These are phyloP conservation scores for Boletus bicolor DNA, from an alignment of 768 basidiomycete genomes.

Conservation along the genomic window DNA sequence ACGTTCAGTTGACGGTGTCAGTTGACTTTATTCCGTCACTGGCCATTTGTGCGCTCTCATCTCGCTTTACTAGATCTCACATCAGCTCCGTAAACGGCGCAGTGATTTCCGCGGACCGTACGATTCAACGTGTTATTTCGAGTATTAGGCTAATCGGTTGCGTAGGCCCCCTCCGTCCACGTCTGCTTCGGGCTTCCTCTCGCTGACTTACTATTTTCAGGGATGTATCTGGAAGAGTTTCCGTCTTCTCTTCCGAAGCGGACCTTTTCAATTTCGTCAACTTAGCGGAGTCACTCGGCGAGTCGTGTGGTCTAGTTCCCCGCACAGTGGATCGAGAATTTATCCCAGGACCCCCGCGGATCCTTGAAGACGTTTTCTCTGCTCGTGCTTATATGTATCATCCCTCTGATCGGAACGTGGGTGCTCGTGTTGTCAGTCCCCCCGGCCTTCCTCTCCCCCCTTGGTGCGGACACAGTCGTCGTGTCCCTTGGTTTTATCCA, in stretches of 20 bases:
- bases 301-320: conserved; percentile 25
- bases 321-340: conserved; percentile 27
- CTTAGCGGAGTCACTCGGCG: background rate
- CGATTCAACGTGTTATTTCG: conserved; percentile 22
- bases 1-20: background rate
- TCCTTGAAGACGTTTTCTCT: conserved; percentile 18
- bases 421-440: conserved; percentile 5
- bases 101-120: conserved; percentile 34
- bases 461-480: conserved; percentile 7
- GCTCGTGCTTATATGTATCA: conserved; percentile 25
- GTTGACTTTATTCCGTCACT: background rate
- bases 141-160: conserved; percentile 23
- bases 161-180: conserved; percentile 14
- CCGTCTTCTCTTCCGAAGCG: conserved; percentile 8
- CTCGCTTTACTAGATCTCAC: conserved; percentile 23
- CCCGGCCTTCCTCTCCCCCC: conserved; percentile 6
- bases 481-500: conserved; percentile 5
- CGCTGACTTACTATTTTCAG: conserved; percentile 17
- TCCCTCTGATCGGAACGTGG: conserved; percentile 18
- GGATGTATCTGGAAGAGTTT: conserved; percentile 10
- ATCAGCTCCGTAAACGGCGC: conserved; percentile 21
- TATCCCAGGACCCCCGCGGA: conserved; percentile 32
- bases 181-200: conserved; percentile 9
- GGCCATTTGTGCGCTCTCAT: conserved; percentile 7
- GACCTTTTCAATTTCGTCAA: conserved; percentile 9